These are phyloP conservation scores for Mortierella sp. DNA, from an alignment of 371 early-diverging fungal species.

Conservation along the genomic window DNA sequence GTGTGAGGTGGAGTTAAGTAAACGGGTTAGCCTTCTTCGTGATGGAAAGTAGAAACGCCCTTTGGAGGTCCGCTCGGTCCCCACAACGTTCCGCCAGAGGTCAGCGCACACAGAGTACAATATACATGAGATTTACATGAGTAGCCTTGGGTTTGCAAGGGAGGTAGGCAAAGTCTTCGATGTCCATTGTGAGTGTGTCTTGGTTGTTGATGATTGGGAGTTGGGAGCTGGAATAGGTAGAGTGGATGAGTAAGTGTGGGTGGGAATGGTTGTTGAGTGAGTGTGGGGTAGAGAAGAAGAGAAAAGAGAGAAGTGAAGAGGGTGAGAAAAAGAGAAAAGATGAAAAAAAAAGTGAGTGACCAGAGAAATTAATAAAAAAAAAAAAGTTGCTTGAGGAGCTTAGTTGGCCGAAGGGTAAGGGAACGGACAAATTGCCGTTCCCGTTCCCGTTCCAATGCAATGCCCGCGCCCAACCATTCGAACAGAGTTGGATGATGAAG, in stretches of 20 bases:
- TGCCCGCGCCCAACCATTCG: background rate
- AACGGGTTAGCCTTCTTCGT: background rate
- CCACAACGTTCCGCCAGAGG: background rate
- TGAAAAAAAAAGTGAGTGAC: background rate
- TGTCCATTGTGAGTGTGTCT: slow-evolving; percentile 33
- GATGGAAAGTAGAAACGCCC: background rate
- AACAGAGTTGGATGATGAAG: background rate
- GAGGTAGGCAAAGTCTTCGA: slow-evolving; percentile 55
- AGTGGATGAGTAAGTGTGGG: background rate
- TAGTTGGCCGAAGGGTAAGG: background rate
- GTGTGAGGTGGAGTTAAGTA: background rate
- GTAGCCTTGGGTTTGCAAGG: slow-evolving; percentile 53
- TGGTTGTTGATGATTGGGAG: background rate
- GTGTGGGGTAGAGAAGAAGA: background rate
- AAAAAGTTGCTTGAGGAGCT: slow-evolving; percentile 15
- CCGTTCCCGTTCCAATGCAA: background rate
- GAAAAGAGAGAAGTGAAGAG: background rate
- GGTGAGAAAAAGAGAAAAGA: slow-evolving; percentile 3
- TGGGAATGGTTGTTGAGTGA: background rate
- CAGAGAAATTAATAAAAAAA: background rate
- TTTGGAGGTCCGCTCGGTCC: slow-evolving; percentile 7
- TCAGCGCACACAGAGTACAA: too few species aligned
- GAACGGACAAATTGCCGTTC: background rate
- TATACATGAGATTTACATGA: slow-evolving; percentile 24
- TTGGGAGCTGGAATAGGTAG: background rate